Evolutionary conservation across 164 flowering plant genomes (phyloP), one percentile per base, ranked within the genome.

Genomic region (Buxus sempervirens): DNA sequence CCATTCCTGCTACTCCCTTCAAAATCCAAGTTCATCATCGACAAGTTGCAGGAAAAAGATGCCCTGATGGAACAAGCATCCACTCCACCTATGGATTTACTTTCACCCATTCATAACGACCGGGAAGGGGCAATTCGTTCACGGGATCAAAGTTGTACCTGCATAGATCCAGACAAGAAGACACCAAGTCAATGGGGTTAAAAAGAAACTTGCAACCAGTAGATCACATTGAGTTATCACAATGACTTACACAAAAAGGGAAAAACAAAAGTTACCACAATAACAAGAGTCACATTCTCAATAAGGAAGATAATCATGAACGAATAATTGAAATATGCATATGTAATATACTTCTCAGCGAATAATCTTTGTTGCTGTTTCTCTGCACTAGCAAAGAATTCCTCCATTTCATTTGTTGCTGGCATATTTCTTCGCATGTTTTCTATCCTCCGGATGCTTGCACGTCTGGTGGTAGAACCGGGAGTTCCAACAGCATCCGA

Each of bases 81-180:
- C 22, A n/a, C n/a, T n/a, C 16, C 54, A 16, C 51, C 79, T 72
- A 86, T 16, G 74, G 82, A 54, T 62, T 70, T 71, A 85, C 75
- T 73, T 71, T 74, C 71, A 80, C 86, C 98, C 98, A 93, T 66
- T 90, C 93, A 24, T 80, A 93, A 1, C 90, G 87, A 24, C 98
- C 98, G 0, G 89, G 83, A 25, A 90, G 87, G 9, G 98, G 96
- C 24, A 68, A n/a, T 38, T 89, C 96, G 55, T 74, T 88, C 74
- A 75, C 80, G 0, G 88, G 66, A 63, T 93, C 96, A 72, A 85
- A 93, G 83, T 93, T 93, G 76, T 93, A 93, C 90, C 98, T 93
- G 85, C 80, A 79, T 38, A 56, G 41, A 59, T 18, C n/a, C n/a
- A n/a, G n/a, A n/a, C n/a, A n/a, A n/a, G n/a, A n/a, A n/a, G n/a